Evolutionary conservation across 1,284 basidiomycete species (phyloP).

Genomic region (Cutaneotrichosporon curvatum): DNA sequence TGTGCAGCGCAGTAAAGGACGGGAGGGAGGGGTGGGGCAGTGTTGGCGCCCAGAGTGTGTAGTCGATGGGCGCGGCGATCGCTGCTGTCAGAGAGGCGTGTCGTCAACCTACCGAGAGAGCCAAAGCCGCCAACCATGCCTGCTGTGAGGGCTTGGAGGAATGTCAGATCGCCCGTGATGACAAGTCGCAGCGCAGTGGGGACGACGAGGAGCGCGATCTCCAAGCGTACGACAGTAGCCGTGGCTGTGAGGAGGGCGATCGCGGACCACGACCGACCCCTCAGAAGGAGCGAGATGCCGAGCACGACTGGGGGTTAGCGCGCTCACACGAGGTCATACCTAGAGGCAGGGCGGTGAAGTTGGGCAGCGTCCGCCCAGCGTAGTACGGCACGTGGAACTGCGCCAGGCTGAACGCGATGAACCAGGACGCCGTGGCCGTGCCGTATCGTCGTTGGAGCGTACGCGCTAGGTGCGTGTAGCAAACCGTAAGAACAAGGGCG

Average conservation of each 20-base stretch:
- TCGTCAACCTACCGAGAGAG: conserved; percentile 53
- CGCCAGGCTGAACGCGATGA: conserved; percentile 60
- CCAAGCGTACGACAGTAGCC: conserved; percentile 70
- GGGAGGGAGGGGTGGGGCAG: conserved; percentile 31
- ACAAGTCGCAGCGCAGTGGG: conserved; percentile 59
- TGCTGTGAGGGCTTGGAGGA: conserved; percentile 51
- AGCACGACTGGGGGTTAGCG: conserved; percentile 21
- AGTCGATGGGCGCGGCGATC: conserved; percentile 64
- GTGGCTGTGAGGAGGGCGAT: conserved; percentile 57
- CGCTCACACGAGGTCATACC: conserved; percentile 24
- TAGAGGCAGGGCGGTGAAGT: conserved; percentile 79
- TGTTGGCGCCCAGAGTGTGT: conserved; percentile 66
- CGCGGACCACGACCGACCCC: conserved; percentile 26
- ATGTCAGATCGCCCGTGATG: conserved; percentile 47
- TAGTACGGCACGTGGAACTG: conserved; percentile 93
- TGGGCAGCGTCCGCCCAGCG: conserved; percentile 85
- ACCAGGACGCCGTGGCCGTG: conserved; percentile 54
- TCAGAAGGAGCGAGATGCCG: conserved; percentile 22
- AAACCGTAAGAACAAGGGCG: conserved; percentile 59
- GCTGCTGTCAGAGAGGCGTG: conserved; percentile 46
- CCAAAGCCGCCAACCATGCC: conserved; percentile 54
- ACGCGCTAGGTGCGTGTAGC: conserved; percentile 59
- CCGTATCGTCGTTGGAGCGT: conserved; percentile 62
- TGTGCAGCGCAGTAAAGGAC: conserved; percentile 39
- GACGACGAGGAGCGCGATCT: conserved; percentile 62